A percentile compares a stretch with the other conserved stretches of the same genome.
Evolutionary conservation across 257 asterid genomes (phyloP).

Genomic region (Jacaranda copaia): DNA sequence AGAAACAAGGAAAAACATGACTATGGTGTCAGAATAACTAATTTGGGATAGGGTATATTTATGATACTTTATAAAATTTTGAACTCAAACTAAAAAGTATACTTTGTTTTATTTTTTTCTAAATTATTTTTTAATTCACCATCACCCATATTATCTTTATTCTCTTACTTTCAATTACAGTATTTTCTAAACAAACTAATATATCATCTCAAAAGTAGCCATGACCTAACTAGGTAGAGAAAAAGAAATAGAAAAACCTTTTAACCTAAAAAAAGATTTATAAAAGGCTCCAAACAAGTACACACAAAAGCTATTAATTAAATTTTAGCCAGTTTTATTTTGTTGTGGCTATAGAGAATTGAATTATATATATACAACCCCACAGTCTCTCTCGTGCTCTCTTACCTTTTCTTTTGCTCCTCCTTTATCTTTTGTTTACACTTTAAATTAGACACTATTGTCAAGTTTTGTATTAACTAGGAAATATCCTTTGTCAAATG

Average conservation of each 20-base stretch:
- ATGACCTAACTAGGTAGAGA: background rate
- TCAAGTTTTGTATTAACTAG: conserved; percentile 24
- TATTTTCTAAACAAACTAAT: background rate
- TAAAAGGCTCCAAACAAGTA: conserved; percentile 10
- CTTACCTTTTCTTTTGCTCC: conserved; percentile 3
- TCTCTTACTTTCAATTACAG: background rate
- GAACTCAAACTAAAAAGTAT: too few species aligned
- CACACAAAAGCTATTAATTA: conserved; percentile 4
- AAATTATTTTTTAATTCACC: too few species aligned
- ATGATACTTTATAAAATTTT: too few species aligned
- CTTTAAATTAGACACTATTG: conserved; percentile 18
- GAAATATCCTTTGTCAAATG: conserved; percentile 27
- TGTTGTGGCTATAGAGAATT: conserved; percentile 10
- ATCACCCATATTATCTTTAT: too few species aligned
- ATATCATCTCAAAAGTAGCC: background rate
- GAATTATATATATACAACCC: background rate
- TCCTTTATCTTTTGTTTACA: conserved; percentile 10
- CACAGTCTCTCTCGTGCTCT: background rate
- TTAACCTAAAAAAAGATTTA: background rate
- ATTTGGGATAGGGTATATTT: too few species aligned
- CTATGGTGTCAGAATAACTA: too few species aligned
- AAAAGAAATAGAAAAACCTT: background rate
- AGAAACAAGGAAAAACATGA: too few species aligned
- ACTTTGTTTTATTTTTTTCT: too few species aligned
- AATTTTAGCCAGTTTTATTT: conserved; percentile 23